Conservation (phyloP, 78 protist genomes). For the Tieghemostelium lacteum region DNA sequence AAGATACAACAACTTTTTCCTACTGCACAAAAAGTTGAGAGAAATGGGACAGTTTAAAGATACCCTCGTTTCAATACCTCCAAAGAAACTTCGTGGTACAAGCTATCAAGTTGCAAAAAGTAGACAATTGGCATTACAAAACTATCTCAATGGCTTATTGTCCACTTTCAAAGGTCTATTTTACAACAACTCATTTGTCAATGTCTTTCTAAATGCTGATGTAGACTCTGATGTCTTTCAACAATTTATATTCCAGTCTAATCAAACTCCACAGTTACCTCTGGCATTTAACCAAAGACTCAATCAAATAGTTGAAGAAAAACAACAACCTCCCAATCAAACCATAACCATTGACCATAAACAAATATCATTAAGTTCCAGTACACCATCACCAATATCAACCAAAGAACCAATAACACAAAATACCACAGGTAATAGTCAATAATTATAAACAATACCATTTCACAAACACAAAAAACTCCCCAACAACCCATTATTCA, state of each 20-base stretch:
- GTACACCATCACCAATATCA: too few relatives aligned
- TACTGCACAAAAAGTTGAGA: conserved; percentile 34
- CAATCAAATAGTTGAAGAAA: too few relatives aligned
- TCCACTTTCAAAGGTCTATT: conserved; percentile 50
- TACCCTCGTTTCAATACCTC: conserved; percentile 13
- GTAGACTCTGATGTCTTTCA: conserved; percentile 15
- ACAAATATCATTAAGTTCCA: too few relatives aligned
- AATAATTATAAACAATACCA: too few relatives aligned
- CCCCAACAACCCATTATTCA: too few relatives aligned
- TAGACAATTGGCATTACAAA: conserved; percentile 5
- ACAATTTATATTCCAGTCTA: conserved; percentile 6
- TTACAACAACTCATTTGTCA: conserved; percentile 43
- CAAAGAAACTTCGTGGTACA: conserved; percentile 48
- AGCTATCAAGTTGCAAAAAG: conserved; percentile 40
- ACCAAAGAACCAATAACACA: too few relatives aligned
- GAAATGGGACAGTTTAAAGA: conserved; percentile 12
- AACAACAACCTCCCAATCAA: too few relatives aligned
- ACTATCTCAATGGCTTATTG: conserved; percentile 14
- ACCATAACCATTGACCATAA: too few relatives aligned
- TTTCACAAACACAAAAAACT: too few relatives aligned
- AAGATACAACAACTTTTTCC: conserved; percentile 64
- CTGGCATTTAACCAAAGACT: too few relatives aligned
- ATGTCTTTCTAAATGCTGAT: conserved; percentile 58
- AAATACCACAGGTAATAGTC: too few relatives aligned
- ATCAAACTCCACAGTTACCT: too few relatives aligned